phyloP scores from a whole-genome alignment of 192 early-diverging fungal species.

The Coemansia sp. region DNA sequence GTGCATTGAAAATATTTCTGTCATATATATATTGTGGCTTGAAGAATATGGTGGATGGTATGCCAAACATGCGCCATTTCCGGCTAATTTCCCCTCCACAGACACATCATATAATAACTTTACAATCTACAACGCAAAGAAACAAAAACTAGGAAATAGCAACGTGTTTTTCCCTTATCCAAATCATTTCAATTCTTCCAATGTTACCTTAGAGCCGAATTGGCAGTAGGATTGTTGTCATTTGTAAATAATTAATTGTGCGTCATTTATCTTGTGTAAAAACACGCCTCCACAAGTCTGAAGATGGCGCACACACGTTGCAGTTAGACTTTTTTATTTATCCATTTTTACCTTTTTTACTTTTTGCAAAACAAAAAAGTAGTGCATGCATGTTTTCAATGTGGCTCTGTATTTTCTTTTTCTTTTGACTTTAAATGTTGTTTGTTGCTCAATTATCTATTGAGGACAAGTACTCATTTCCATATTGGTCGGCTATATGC shows the following conservation, averaged over 20 bases:
- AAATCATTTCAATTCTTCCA: not conserved
- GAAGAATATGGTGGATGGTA: not conserved
- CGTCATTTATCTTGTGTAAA: not conserved
- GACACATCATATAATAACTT: not conserved
- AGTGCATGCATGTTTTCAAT: not conserved
- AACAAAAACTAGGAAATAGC: not conserved
- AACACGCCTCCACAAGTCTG: too few species aligned
- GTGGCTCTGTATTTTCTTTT: not conserved
- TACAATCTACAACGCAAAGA: not conserved
- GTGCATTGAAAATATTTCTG: not conserved
- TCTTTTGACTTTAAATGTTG: not conserved
- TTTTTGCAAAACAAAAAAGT: not conserved
- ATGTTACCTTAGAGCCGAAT: not conserved
- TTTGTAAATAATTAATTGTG: not conserved
- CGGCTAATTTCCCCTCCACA: not conserved
- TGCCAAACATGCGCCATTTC: not conserved
- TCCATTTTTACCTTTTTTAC: not conserved
- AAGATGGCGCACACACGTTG: not conserved
- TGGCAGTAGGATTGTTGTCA: not conserved
- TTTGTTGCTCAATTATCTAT: not conserved
- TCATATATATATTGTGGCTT: not conserved
- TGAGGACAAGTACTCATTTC: not conserved
- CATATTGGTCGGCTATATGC: slow-evolving; percentile 1
- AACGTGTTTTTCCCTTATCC: not conserved
- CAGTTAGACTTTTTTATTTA: too few species aligned